Conservation (phyloP, 805 yeast genomes). For the Huiozyma naganishii region DNA sequence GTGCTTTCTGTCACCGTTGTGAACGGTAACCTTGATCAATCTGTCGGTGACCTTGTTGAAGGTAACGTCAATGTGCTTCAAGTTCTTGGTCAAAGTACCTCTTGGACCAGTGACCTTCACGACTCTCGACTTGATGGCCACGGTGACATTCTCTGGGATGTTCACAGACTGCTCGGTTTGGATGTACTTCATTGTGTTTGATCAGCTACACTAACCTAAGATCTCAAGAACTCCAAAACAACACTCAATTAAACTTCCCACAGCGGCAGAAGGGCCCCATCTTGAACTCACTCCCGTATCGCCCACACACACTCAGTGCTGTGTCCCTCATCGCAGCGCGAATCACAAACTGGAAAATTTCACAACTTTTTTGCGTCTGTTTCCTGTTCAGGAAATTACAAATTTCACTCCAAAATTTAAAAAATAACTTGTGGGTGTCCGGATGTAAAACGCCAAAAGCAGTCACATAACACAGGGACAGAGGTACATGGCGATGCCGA, state of each 20-base stretch:
- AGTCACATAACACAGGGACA: no score
- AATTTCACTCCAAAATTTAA: no score
- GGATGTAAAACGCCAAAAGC: no score
- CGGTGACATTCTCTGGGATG: slow-evolving; percentile 87
- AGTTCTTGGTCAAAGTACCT: slow-evolving; percentile 83
- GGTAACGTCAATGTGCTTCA: slow-evolving; percentile 90
- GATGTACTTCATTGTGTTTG: slow-evolving; percentile 59
- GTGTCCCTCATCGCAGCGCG: neutral
- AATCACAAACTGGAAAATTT: neutral
- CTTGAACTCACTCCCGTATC: no score
- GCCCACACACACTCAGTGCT: no score
- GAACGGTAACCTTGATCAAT: slow-evolving; percentile 74
- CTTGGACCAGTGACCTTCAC: slow-evolving; percentile 95
- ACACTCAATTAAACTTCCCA: neutral
- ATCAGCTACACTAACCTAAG: neutral
- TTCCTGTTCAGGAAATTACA: no score
- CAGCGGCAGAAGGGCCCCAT: neutral
- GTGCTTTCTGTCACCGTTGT: slow-evolving; percentile 99
- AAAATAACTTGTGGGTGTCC: no score
- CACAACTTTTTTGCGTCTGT: no score
- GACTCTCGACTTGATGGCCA: slow-evolving; percentile 82
- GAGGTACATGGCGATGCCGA: no score
- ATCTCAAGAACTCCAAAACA: neutral
- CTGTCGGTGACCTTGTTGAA: slow-evolving; percentile 61
- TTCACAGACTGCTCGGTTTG: slow-evolving; percentile 77